Base-by-base conservation (phyloP, 305 asterid species). In the Solanum hybrid region DNA sequence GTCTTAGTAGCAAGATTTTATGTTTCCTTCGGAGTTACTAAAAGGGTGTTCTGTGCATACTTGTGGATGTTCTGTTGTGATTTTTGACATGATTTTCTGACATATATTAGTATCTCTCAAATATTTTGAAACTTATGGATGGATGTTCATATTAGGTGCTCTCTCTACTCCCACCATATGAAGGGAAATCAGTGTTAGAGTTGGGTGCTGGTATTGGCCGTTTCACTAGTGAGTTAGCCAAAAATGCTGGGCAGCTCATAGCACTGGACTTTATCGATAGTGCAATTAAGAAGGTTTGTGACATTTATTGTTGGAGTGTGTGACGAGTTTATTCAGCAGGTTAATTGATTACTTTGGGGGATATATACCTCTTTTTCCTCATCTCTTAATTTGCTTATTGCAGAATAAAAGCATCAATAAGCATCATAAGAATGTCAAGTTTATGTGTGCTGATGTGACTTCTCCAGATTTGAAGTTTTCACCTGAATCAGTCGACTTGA, bases 181-280 rank as follows among this genome's bases (percentile, higher is more conserved):
- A 95, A 86, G 98, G 97, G 66, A 97, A 96, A 90, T 93, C 97
- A 9, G 91, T 97, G 88, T 93, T 97, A 85, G 99, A 97, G 93
- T 96, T 97, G 38, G 99, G 99, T 88, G 99, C 99, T 93, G 99
- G 99, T 76, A 96, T 97, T 91, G 99, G 99, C 87, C 99, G 99
- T 88, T 97, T 97, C 92, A 96, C 99, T 11, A 94, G 96, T 90
- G 98, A 97, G 90, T 86, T 97, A 87, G 99, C 97, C 64, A 91
- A 93, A 87, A 94, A 91, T 71, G 98, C 99, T 87, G 96, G 92
- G 51, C 93, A 94, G 71, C 92, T 97, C 80, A 92, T 93, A 75
- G 99, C 99, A 86, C 38, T 96, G 56, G 99, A 97, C 91, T 97
- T 96, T 93, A 97, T 96, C 16, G 98, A 96, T 29, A 91, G 96